Evolutionary conservation across 83 land plant genomes (phyloP).

Genomic region (Larix sibirica): DNA sequence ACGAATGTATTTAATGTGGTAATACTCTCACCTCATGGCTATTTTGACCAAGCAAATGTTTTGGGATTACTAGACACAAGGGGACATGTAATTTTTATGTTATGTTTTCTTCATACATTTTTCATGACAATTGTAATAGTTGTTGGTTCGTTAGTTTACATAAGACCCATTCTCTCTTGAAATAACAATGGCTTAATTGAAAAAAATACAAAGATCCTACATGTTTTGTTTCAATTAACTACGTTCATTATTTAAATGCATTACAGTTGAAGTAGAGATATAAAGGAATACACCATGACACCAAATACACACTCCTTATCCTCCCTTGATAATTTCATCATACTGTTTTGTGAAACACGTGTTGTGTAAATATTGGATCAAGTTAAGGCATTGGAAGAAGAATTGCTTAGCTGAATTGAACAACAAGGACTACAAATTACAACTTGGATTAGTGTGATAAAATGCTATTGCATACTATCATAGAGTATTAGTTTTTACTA

Average conservation of each 20-base stretch:
- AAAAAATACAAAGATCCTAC: background rate
- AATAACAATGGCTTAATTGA: background rate
- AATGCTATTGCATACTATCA: background rate
- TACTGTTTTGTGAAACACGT: conserved; percentile 25
- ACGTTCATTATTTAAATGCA: too few relatives aligned
- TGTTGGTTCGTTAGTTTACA: background rate
- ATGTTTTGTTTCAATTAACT: too few relatives aligned
- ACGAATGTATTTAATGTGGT: conserved; percentile 82
- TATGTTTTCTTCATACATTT: too few relatives aligned
- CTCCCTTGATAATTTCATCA: background rate
- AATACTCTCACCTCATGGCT: conserved; percentile 90
- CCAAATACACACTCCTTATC: background rate
- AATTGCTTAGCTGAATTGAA: conserved; percentile 72
- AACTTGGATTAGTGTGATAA: conserved; percentile 90
- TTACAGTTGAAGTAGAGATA: background rate
- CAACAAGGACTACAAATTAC: conserved; percentile 73
- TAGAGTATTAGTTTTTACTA: background rate
- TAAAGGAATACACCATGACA: background rate
- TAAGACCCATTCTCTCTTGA: background rate
- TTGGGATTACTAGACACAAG: too few relatives aligned
- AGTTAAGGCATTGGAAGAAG: conserved; percentile 30
- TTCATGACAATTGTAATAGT: too few relatives aligned
- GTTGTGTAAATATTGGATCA: conserved; percentile 96
- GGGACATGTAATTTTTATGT: too few relatives aligned
- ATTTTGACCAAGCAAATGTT: conserved; percentile 49